phyloP scores from a whole-genome alignment of 495 filamentous ascomycete species.

The Neurospora sp. region DNA sequence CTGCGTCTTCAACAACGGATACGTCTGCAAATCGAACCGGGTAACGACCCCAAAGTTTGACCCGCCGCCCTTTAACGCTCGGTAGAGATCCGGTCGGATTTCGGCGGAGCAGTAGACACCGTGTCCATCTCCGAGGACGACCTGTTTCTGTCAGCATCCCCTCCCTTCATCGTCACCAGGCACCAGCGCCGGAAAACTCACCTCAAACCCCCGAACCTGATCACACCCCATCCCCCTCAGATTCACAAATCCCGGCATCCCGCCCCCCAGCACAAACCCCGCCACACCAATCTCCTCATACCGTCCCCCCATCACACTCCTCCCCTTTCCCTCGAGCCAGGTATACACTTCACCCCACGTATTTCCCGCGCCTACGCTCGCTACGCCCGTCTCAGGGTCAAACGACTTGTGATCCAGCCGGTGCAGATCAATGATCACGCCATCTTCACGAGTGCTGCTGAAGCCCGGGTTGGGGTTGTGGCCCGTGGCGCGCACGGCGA shows the following conservation, averaged over 20 bases:
- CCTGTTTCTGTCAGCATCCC: neutral
- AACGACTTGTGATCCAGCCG: neutral
- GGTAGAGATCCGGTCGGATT: slow-evolving; percentile 36
- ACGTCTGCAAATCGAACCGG: slow-evolving; percentile 23
- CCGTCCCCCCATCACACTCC: slow-evolving; percentile 43
- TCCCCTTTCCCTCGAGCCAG: slow-evolving; percentile 29
- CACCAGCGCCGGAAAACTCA: too few relatives aligned
- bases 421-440: neutral
- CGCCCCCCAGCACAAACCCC: slow-evolving; percentile 47
- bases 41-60: slow-evolving; percentile 59
- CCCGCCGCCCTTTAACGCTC: slow-evolving; percentile 45
- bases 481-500: neutral
- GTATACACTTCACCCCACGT: slow-evolving; percentile 31
- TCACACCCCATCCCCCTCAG: slow-evolving; percentile 41
- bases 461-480: neutral
- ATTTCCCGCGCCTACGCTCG: neutral
- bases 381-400: neutral
- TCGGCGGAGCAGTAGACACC: slow-evolving; percentile 25
- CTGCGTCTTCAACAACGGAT: neutral
- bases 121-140: slow-evolving; percentile 29
- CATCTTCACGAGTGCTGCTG: neutral
- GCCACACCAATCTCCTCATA: slow-evolving; percentile 44
- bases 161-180: too few relatives aligned
- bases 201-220: slow-evolving; percentile 40
- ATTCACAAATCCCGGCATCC: slow-evolving; percentile 38